Evolutionary conservation across 1,284 basidiomycete species (phyloP).

Genomic region (Ustilago loliicola): DNA sequence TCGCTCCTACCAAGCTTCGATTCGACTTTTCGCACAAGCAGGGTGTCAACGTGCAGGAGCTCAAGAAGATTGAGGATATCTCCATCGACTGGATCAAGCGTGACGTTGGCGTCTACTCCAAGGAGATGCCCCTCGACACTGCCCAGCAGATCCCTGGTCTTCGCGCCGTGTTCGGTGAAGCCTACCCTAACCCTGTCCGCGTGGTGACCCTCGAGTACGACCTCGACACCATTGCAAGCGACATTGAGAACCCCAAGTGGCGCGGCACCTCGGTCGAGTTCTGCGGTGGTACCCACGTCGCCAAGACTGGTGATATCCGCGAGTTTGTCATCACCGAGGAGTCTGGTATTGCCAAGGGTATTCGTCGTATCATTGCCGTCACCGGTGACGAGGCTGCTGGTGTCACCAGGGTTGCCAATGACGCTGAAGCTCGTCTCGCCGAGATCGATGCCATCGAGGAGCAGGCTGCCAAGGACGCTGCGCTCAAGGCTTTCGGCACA

Average conservation of each 20-base stretch:
- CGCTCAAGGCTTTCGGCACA: slow-evolving; percentile 85
- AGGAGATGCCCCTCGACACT: slow-evolving; percentile 84
- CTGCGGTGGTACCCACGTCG: slow-evolving; percentile 97
- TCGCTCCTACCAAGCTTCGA: slow-evolving; percentile 92
- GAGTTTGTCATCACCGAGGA: slow-evolving; percentile 95
- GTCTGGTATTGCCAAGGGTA: slow-evolving; percentile 97
- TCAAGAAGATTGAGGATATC: slow-evolving; percentile 85
- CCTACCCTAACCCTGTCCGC: slow-evolving; percentile 96
- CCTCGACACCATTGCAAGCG: slow-evolving; percentile 85
- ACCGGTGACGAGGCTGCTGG: slow-evolving; percentile 93
- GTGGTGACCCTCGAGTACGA: slow-evolving; percentile 91
- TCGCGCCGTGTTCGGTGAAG: slow-evolving; percentile 96
- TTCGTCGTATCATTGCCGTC: slow-evolving; percentile 91
- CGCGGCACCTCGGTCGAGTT: slow-evolving; percentile 91
- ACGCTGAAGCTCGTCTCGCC: slow-evolving; percentile 78
- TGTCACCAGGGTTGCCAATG: slow-evolving; percentile 80
- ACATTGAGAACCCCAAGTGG: slow-evolving; percentile 92
- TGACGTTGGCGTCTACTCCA: slow-evolving; percentile 88
- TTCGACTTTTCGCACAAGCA: slow-evolving; percentile 99
- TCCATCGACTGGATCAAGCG: slow-evolving; percentile 89
- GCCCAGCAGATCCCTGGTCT: slow-evolving; percentile 92
- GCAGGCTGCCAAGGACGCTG: slow-evolving; percentile 82
- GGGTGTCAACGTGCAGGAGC: slow-evolving; percentile 80
- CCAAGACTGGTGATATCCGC: slow-evolving; percentile 94
- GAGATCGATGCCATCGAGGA: slow-evolving; percentile 78